A percentile compares a stretch with the other conserved stretches of the same genome.
Evolutionary conservation across 2,329 filamentous ascomycete species (phyloP).

Genomic region (Arthrobotrys sphaeroides): DNA sequence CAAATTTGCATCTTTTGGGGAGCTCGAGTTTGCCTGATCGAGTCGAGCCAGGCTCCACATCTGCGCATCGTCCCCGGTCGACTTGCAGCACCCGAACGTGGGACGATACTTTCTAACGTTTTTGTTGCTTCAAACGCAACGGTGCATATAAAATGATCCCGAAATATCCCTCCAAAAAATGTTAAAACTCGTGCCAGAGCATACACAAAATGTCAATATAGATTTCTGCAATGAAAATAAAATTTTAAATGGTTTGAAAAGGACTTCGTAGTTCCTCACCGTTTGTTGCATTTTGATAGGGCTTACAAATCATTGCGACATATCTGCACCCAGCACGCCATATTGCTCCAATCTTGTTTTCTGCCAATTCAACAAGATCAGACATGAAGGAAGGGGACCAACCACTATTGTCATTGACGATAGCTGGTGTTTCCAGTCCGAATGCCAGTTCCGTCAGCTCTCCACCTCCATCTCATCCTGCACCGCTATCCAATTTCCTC

Average conservation of each 20-base stretch:
- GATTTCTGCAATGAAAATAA: conserved; percentile 2
- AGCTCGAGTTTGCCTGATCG: conserved; percentile 43
- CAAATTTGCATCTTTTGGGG: conserved; percentile 37
- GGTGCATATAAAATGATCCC: conserved; percentile 38
- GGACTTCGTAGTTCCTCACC: conserved; percentile 5
- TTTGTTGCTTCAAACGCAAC: conserved; percentile 11
- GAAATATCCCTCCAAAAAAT: conserved; percentile 25
- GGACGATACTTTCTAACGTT: conserved; percentile 24
- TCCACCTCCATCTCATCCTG: conserved; percentile 26
- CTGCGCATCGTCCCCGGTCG: conserved; percentile 9
- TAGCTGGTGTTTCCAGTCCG: conserved; percentile 36
- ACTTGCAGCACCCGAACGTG: conserved; percentile 26
- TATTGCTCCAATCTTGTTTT: conserved; percentile 33
- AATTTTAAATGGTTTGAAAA: conserved; percentile 23
- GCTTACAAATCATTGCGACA: conserved; percentile 54
- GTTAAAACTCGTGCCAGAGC: conserved; percentile 4
- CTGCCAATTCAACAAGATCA: conserved; percentile 16
- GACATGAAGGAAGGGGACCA: conserved; percentile 34
- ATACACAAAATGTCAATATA: conserved; percentile 25
- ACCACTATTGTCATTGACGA: conserved; percentile 37
- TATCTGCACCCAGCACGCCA: conserved; percentile 52
- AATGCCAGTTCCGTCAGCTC: conserved; percentile 26
- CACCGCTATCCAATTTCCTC: conserved; percentile 27
- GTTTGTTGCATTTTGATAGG: conserved; percentile 33
- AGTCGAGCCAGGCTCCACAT: conserved; percentile 26